A percentile compares a stretch with the other conserved stretches of the same genome.
Evolutionary conservation across 2,329 filamentous ascomycete genomes (phyloP).

Genomic region (Colletotrichum sp.): DNA sequence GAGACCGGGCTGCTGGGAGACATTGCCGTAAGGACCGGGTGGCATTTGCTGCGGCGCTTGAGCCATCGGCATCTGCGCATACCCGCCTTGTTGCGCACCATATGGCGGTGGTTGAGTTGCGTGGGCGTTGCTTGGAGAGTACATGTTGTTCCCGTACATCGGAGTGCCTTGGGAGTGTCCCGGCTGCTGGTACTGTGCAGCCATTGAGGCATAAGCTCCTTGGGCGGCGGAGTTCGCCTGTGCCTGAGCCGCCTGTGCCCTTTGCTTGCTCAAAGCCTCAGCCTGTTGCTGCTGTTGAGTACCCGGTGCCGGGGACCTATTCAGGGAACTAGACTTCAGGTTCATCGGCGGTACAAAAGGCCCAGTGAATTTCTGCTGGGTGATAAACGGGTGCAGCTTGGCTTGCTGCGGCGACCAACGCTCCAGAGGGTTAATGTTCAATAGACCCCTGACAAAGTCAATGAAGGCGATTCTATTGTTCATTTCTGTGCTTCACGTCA

Average conservation of each 20-base stretch:
- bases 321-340: slow-evolving; percentile 83
- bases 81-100: slow-evolving; percentile 72
- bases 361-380: slow-evolving; percentile 94
- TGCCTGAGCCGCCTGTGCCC: slow-evolving; percentile 74
- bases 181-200: slow-evolving; percentile 52
- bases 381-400: slow-evolving; percentile 97
- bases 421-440: slow-evolving; percentile 95
- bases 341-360: slow-evolving; percentile 98
- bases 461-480: slow-evolving; percentile 97
- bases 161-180: slow-evolving; percentile 59
- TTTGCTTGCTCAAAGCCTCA: slow-evolving; percentile 91
- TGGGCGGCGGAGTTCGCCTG: slow-evolving; percentile 71
- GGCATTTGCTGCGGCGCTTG: slow-evolving; percentile 71
- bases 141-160: slow-evolving; percentile 86
- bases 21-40: slow-evolving; percentile 65
- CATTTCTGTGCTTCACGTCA: slow-evolving; percentile 73
- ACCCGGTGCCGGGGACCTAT: slow-evolving; percentile 87
- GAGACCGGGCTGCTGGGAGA: slow-evolving; percentile 60
- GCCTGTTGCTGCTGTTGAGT: slow-evolving; percentile 96
- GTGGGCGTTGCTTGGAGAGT: slow-evolving; percentile 64
- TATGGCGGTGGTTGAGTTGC: slow-evolving; percentile 78
- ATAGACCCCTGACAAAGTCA: slow-evolving; percentile 91
- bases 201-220: slow-evolving; percentile 64
- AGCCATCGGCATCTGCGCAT: slow-evolving; percentile 76
- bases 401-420: slow-evolving; percentile 98